A percentile compares a stretch with the other conserved stretches of the same genome.
phyloP scores from a whole-genome alignment of 2,329 filamentous ascomycete genomes.

The Monilinia fructicola region DNA sequence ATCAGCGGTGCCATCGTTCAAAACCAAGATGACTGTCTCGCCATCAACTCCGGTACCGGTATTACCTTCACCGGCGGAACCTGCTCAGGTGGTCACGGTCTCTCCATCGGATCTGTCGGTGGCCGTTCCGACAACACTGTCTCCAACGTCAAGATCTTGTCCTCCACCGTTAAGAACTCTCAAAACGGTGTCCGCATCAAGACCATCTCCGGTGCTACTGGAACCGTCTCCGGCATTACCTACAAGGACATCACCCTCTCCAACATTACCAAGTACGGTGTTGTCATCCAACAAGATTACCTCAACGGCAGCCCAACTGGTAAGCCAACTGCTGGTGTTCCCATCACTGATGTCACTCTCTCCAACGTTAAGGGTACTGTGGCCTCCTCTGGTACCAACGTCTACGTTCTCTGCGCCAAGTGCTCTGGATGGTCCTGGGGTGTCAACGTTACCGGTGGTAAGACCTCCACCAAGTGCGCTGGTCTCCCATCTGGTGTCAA shows the following conservation, averaged over 20 bases:
- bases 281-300: slow-evolving; percentile 60
- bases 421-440: slow-evolving; percentile 56
- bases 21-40: slow-evolving; percentile 62
- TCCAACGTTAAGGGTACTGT: slow-evolving; percentile 48
- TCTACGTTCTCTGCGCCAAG: slow-evolving; percentile 55
- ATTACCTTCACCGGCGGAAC: slow-evolving; percentile 38
- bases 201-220: slow-evolving; percentile 42
- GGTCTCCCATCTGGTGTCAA: slow-evolving; percentile 40
- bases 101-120: slow-evolving; percentile 61
- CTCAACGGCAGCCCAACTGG: slow-evolving; percentile 36
- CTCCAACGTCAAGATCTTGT: slow-evolving; percentile 51
- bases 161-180: slow-evolving; percentile 50
- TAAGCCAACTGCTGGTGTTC: slow-evolving; percentile 44
- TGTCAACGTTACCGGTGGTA: slow-evolving; percentile 53
- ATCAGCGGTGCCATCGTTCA: slow-evolving; percentile 53
- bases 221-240: slow-evolving; percentile 50
- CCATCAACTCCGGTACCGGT: slow-evolving; percentile 54
- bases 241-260: slow-evolving; percentile 54
- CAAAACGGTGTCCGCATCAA: slow-evolving; percentile 50
- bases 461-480: slow-evolving; percentile 45
- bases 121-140: slow-evolving; percentile 56
- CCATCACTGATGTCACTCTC: slow-evolving; percentile 53
- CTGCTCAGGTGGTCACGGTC: slow-evolving; percentile 44
- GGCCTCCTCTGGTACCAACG: slow-evolving; percentile 41
- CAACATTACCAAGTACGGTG: slow-evolving; percentile 47